These are phyloP conservation scores for Pythium rishiriense DNA, from an alignment of 352 stramenopile species.

Conservation along the genomic window DNA sequence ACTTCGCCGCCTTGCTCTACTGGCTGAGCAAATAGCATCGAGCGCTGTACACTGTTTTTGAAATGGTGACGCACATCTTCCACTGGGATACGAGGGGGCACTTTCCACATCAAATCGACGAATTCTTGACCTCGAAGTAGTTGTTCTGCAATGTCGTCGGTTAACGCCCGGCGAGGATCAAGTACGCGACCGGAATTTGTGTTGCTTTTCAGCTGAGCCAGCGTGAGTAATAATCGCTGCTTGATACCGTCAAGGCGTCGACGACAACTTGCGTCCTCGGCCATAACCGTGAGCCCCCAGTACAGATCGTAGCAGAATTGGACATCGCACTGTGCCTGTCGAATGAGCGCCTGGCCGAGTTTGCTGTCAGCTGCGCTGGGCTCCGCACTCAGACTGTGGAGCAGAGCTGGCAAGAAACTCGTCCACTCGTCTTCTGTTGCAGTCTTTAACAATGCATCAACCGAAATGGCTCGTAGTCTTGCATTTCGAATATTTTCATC, in stretches of 20 bases:
- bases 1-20: neutral
- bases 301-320: conserved; percentile 87
- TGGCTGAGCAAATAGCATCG: conserved; percentile 36
- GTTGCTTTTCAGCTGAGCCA: conserved; percentile 67
- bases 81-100: conserved; percentile 67
- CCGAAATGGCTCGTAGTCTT: conserved; percentile 53
- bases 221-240: conserved; percentile 70
- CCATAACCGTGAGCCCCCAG: conserved; percentile 82
- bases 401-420: conserved; percentile 70
- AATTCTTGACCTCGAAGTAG: conserved; percentile 84
- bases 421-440: conserved; percentile 80
- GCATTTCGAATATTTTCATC: conserved; percentile 68
- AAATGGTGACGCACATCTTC: conserved; percentile 57
- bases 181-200: conserved; percentile 40
- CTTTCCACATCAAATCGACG: conserved; percentile 81
- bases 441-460: conserved; percentile 63
- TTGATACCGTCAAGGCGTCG: conserved; percentile 85
- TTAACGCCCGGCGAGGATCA: conserved; percentile 32
- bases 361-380: conserved; percentile 62
- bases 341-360: conserved; percentile 64
- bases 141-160: conserved; percentile 71
- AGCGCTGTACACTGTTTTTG: conserved; percentile 49
- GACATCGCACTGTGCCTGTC: conserved; percentile 75
- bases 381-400: conserved; percentile 77
- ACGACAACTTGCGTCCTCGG: conserved; percentile 68